Evolutionary conservation across 371 early-diverging fungal species (phyloP).

Genomic region (Mucor mucedo): DNA sequence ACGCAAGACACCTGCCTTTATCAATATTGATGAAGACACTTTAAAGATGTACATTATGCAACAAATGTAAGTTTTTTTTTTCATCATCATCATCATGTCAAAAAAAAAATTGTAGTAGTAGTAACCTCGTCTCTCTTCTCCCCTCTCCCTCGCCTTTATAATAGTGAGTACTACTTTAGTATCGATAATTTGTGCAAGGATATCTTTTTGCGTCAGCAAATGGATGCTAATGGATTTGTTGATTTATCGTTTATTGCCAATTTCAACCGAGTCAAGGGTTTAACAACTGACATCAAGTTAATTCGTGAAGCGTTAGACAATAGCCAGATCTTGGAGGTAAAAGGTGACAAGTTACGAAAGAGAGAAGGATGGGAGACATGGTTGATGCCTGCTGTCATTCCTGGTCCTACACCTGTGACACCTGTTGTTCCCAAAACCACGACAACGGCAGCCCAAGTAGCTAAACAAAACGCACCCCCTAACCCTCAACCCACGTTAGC

Average conservation of each 20-base stretch:
- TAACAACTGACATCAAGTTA: conserved; percentile 66
- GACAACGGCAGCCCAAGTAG: conserved; percentile 37
- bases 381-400: conserved; percentile 56
- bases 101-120: conserved; percentile 7
- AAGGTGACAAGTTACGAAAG: conserved; percentile 68
- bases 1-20: conserved; percentile 47
- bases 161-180: conserved; percentile 91
- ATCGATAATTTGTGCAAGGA: conserved; percentile 95
- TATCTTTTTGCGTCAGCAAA: conserved; percentile 88
- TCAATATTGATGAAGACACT: conserved; percentile 56
- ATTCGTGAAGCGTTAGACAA: conserved; percentile 64
- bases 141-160: not conserved
- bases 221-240: conserved; percentile 85
- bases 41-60: conserved; percentile 64
- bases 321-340: conserved; percentile 63
- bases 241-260: conserved; percentile 73
- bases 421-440: conserved; percentile 22
- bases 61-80: conserved; percentile 54
- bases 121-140: no score
- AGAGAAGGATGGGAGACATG: conserved; percentile 81
- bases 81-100: not conserved
- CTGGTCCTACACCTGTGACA: conserved; percentile 26
- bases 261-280: conserved; percentile 86
- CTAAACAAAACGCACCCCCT: conserved; percentile 32
- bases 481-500: conserved; percentile 42